Percentiles rank a stretch among this genome's conserved stretches.
Conservation (phyloP, 2,329 filamentous ascomycete species). For the Trichoderma sp. region DNA sequence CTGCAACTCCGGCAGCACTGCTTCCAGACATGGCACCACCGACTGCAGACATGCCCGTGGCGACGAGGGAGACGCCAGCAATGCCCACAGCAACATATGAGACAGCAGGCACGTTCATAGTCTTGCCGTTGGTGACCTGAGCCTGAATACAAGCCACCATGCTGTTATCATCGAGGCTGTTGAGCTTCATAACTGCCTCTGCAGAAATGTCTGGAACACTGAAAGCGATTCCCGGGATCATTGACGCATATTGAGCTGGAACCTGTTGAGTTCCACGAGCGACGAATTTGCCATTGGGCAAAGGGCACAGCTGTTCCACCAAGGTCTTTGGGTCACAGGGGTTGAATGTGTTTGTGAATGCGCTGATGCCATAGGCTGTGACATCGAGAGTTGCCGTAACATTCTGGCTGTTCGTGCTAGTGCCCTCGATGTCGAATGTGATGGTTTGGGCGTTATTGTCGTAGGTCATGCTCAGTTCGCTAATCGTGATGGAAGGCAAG, state of each 20-base stretch:
- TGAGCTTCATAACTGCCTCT: conserved; percentile 75
- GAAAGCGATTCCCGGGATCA: conserved; percentile 89
- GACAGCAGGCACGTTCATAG: conserved; percentile 71
- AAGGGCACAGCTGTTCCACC: conserved; percentile 78
- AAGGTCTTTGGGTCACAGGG: conserved; percentile 72
- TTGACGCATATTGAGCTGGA: conserved; percentile 66
- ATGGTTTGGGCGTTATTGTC: conserved; percentile 72
- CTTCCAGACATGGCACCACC: conserved; percentile 54
- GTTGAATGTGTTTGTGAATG: conserved; percentile 80
- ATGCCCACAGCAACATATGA: conserved; percentile 83
- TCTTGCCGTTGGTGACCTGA: conserved; percentile 83
- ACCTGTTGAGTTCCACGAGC: conserved; percentile 73
- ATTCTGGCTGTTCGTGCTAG: conserved; percentile 72
- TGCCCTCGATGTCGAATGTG: conserved; percentile 79
- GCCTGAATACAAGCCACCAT: conserved; percentile 83
- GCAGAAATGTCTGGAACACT: conserved; percentile 88
- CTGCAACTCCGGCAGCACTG: conserved; percentile 57
- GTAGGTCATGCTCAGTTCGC: conserved; percentile 76
- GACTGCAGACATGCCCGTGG: conserved; percentile 71
- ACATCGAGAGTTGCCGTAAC: conserved; percentile 76
- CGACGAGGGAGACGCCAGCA: conserved; percentile 76
- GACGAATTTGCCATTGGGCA: conserved; percentile 73
- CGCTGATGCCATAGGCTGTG: conserved; percentile 77
- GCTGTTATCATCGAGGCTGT: conserved; percentile 56
- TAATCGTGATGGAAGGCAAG: conserved; percentile 62